These are phyloP conservation scores for Calonectria fujianensis DNA, from an alignment of 2,329 filamentous ascomycete species.

Conservation along the genomic window DNA sequence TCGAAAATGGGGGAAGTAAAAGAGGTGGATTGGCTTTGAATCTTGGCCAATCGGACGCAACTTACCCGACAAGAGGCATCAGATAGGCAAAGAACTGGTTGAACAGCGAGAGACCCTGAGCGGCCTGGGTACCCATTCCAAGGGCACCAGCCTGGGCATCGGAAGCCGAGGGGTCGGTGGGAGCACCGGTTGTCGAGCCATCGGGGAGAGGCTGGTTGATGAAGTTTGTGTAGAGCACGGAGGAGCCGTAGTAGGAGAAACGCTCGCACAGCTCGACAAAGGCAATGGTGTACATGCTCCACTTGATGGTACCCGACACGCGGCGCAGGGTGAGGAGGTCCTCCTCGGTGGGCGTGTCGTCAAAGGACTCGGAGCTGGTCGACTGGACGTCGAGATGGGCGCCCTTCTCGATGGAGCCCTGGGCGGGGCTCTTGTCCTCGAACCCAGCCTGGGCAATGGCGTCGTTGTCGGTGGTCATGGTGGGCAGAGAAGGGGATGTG, in stretches of 20 bases:
- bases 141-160: conserved; percentile 70
- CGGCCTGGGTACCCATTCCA: conserved; percentile 75
- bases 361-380: conserved; percentile 51
- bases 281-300: conserved; percentile 80
- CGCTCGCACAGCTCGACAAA: conserved; percentile 85
- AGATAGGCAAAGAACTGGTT: conserved; percentile 79
- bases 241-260: conserved; percentile 85
- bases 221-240: conserved; percentile 81
- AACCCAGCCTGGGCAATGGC: conserved; percentile 60
- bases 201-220: conserved; percentile 73
- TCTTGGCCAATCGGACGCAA: conserved; percentile 50
- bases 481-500: conserved; percentile 31
- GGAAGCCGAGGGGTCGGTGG: conserved; percentile 49
- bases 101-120: conserved; percentile 69
- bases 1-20: too few relatives aligned
- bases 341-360: conserved; percentile 75
- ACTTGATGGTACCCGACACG: conserved; percentile 79
- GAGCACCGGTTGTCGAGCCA: conserved; percentile 73
- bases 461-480: conserved; percentile 62
- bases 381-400: conserved; percentile 50
- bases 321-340: conserved; percentile 77
- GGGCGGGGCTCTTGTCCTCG: conserved; percentile 56
- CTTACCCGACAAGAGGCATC: conserved; percentile 74
- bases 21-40: not conserved
- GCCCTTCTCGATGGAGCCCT: conserved; percentile 59